Percentiles rank a stretch among this genome's conserved stretches.
phyloP scores from a whole-genome alignment of 2,329 filamentous ascomycete species.

The Huntiella decipiens region DNA sequence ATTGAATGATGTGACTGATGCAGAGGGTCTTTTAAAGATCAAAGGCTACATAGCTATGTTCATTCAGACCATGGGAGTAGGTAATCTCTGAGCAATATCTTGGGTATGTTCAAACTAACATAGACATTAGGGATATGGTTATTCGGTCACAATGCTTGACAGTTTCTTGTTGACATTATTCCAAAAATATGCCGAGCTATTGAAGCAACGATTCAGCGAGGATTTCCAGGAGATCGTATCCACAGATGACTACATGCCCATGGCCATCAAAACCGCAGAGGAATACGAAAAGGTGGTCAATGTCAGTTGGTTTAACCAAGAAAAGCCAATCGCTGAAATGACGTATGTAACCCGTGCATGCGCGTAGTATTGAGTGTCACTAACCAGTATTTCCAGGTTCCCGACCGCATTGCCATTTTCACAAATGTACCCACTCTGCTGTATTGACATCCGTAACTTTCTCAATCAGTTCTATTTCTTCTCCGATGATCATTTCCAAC shows the following conservation, averaged over 20 bases:
- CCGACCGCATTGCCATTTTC: slow-evolving; percentile 94
- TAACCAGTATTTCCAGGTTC: slow-evolving; percentile 36
- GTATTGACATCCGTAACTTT: slow-evolving; percentile 95
- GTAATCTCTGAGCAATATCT: slow-evolving; percentile 13
- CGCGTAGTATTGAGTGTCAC: neutral
- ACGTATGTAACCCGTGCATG: slow-evolving; percentile 30
- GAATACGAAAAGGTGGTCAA: slow-evolving; percentile 93
- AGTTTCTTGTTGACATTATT: slow-evolving; percentile 76
- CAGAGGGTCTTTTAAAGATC: slow-evolving; percentile 79
- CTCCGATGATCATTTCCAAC: slow-evolving; percentile 86
- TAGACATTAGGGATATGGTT: slow-evolving; percentile 56
- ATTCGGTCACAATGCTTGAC: slow-evolving; percentile 65
- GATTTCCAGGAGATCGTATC: slow-evolving; percentile 83
- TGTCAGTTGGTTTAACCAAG: slow-evolving; percentile 87
- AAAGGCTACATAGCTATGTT: slow-evolving; percentile 87
- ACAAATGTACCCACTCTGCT: slow-evolving; percentile 96
- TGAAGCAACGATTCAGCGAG: slow-evolving; percentile 81
- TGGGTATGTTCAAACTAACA: neutral
- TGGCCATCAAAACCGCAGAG: slow-evolving; percentile 78
- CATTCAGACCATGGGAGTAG: slow-evolving; percentile 91
- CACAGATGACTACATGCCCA: slow-evolving; percentile 99
- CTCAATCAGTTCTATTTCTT: slow-evolving; percentile 98
- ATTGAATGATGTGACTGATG: slow-evolving; percentile 62
- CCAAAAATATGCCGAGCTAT: slow-evolving; percentile 77
- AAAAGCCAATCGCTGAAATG: slow-evolving; percentile 56